Evolutionary conservation across 805 yeast genomes (phyloP).

Genomic region (Wickerhamiella sergipiensis): DNA sequence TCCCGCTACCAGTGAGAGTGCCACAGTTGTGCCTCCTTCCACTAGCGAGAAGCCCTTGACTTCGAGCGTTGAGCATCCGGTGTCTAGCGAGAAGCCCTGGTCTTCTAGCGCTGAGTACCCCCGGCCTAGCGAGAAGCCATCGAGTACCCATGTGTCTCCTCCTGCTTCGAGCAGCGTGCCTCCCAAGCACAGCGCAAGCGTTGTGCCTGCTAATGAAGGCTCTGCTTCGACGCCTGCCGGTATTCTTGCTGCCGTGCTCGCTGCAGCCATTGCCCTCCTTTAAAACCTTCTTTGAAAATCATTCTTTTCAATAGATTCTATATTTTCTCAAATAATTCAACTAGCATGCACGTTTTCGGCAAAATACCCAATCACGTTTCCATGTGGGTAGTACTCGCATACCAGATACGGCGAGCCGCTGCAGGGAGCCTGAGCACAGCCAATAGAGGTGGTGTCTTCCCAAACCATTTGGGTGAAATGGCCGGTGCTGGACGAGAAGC

Average conservation of each 20-base stretch:
- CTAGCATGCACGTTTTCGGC: slow-evolving; percentile 2
- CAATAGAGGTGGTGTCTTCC: slow-evolving; percentile 46
- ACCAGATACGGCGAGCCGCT: slow-evolving; percentile 42
- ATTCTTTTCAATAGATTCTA: not conserved
- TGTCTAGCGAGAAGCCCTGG: too few relatives aligned
- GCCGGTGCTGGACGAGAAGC: slow-evolving; percentile 38
- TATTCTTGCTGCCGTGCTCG: not conserved
- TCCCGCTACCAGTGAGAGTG: not conserved
- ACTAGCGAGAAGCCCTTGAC: not conserved
- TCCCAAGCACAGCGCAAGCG: not conserved
- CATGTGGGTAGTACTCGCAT: slow-evolving; percentile 65
- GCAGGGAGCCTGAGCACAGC: slow-evolving; percentile 63
- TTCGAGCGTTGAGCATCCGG: too few relatives aligned
- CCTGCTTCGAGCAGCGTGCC: not conserved
- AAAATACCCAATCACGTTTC: slow-evolving; percentile 33
- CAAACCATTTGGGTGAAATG: slow-evolving; percentile 78
- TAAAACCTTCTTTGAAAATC: not conserved
- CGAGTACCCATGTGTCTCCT: too few relatives aligned
- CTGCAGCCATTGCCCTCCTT: not conserved
- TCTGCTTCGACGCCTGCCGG: not conserved
- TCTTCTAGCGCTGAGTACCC: too few relatives aligned
- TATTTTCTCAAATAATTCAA: not conserved
- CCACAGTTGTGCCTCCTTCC: not conserved
- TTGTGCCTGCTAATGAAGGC: not conserved
- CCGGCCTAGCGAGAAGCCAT: too few relatives aligned